phyloP scores from a whole-genome alignment of 2,329 filamentous ascomycete genomes.

The Hypoxylon sp. region DNA sequence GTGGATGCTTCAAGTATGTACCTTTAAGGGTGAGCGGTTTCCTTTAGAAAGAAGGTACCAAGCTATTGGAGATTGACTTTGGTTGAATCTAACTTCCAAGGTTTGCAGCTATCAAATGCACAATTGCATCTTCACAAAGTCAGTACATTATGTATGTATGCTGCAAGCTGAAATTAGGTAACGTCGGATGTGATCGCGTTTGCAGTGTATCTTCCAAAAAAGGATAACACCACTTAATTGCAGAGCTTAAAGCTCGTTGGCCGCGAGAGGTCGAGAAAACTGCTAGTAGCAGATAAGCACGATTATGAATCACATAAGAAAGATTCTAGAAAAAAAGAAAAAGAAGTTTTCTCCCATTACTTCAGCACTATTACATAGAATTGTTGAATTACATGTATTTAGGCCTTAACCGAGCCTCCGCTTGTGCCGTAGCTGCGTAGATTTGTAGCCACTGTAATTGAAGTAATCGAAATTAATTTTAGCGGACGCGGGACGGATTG shows the following conservation, averaged over 20 bases:
- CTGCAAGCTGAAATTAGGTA: conserved; percentile 6
- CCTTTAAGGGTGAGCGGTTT: conserved; percentile 14
- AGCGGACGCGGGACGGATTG: conserved; percentile 40
- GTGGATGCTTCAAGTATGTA: conserved; percentile 13
- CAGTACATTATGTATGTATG: background rate
- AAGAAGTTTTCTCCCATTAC: conserved; percentile 10
- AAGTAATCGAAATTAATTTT: conserved; percentile 44
- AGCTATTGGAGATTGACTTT: background rate
- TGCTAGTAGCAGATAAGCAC: conserved; percentile 2
- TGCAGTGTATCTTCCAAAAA: conserved; percentile 1
- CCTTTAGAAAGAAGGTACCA: conserved; percentile 11
- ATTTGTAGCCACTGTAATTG: conserved; percentile 16
- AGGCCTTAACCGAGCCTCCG: conserved; percentile 30
- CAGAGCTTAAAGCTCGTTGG: conserved; percentile 14
- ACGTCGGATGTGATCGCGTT: conserved; percentile 10
- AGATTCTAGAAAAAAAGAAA: background rate
- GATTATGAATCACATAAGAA: conserved; percentile 3
- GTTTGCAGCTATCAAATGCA: conserved; percentile 28
- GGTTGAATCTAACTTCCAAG: conserved; percentile 28
- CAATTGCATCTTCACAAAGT: conserved; percentile 29
- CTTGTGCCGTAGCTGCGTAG: conserved; percentile 27
- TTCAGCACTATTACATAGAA: conserved; percentile 20
- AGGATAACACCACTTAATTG: background rate
- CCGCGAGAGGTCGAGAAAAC: conserved; percentile 3
- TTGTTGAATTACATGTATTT: conserved; percentile 31